Conservation (phyloP, 2,329 filamentous ascomycete species). For the Cladophialophora yegresii region DNA sequence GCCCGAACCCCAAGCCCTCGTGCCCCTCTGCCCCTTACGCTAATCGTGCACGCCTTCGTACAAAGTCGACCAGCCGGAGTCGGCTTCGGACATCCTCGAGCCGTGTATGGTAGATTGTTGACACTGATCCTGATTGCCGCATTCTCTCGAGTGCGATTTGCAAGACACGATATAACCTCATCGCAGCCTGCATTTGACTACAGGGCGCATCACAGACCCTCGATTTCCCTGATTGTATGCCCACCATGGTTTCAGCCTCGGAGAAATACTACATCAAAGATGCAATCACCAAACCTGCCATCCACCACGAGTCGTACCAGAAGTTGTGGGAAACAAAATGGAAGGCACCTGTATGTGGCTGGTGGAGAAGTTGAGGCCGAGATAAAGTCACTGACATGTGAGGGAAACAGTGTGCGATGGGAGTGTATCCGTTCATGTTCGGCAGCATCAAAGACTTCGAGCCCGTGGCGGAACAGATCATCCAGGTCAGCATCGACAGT, state of each 20-base stretch:
- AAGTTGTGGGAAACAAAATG: conserved; percentile 75
- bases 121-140: conserved; percentile 5
- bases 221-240: not conserved
- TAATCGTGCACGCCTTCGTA: conserved; percentile 9
- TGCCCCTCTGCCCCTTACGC: not conserved
- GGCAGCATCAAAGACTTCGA: conserved; percentile 68
- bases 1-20: too few species aligned
- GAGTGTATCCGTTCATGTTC: conserved; percentile 76
- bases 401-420: conserved; percentile 54
- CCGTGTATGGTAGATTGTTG: conserved; percentile 12
- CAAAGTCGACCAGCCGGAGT: conserved; percentile 12
- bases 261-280: conserved; percentile 45
- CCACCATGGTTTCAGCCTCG: conserved; percentile 31
- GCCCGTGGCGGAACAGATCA: conserved; percentile 66
- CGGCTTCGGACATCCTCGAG: conserved; percentile 9
- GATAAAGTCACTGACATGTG: conserved; percentile 4
- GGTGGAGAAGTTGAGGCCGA: not conserved
- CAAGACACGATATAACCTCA: not conserved
- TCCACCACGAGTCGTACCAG: conserved; percentile 62
- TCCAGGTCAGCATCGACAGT: conserved; percentile 48
- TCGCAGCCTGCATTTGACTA: not conserved
- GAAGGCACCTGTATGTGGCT: conserved; percentile 61
- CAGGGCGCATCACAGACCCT: not conserved
- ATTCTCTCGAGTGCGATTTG: conserved; percentile 15
- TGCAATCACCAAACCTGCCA: conserved; percentile 51